phyloP scores from a whole-genome alignment of 2,329 filamentous ascomycete genomes.

The Ophiostoma triangulosporum region DNA sequence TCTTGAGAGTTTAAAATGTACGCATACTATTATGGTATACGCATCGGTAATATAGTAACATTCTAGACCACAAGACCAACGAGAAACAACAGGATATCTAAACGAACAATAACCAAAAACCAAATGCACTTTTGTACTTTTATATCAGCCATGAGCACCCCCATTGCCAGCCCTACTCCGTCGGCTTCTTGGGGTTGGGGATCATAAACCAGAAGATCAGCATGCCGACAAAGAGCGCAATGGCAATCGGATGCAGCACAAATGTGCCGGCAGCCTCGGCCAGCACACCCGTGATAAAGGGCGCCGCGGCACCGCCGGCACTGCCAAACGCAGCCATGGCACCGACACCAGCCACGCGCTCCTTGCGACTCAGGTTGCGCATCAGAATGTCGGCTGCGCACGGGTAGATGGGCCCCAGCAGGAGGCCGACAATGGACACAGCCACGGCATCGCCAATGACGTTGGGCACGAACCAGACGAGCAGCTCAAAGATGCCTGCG shows the following conservation, averaged over 20 bases:
- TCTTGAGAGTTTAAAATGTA: too few species aligned
- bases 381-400: constrained; percentile 54
- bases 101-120: too few species aligned
- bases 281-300: constrained; percentile 51
- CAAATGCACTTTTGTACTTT: too few species aligned
- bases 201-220: constrained; percentile 48
- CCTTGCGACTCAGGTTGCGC: constrained; percentile 40
- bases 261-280: constrained; percentile 49
- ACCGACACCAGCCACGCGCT: constrained; percentile 50
- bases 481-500: constrained; percentile 54
- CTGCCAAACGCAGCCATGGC: constrained; percentile 58
- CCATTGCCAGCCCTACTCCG: constrained; percentile 34
- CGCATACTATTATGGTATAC: too few species aligned
- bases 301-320: constrained; percentile 52
- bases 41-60: too few species aligned
- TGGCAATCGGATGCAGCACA: constrained; percentile 53
- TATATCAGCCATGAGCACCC: too few species aligned
- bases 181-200: constrained; percentile 44
- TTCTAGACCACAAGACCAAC: too few species aligned
- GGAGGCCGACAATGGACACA: constrained; percentile 55
- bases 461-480: constrained; percentile 68
- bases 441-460: constrained; percentile 56
- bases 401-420: constrained; percentile 70
- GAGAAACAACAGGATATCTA: too few species aligned
- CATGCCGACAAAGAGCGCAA: constrained; percentile 53